Percentiles rank a stretch among this genome's conserved stretches.
Conservation (phyloP, 306 rosid species). For the Glycyrrhiza uralensis region DNA sequence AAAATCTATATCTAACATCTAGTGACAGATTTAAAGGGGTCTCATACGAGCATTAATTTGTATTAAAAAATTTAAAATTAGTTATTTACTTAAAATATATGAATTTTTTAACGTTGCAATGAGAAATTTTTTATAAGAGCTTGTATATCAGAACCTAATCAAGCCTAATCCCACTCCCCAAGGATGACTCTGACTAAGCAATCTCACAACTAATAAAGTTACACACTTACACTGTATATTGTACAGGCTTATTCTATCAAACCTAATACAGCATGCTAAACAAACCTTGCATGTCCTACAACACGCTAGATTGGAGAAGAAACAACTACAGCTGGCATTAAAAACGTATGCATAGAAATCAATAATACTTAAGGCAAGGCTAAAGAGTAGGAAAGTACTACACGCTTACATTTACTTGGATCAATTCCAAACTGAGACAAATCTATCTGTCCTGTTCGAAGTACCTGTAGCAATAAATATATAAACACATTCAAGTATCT, state of each 20-base stretch:
- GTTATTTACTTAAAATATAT: too few relatives aligned
- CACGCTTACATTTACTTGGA: conserved; percentile 87
- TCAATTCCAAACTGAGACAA: conserved; percentile 91
- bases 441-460: conserved; percentile 92
- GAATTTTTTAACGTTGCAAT: too few relatives aligned
- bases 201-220: not conserved
- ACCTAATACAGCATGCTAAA: not conserved
- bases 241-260: not conserved
- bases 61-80: too few relatives aligned
- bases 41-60: too few relatives aligned
- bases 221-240: too few relatives aligned
- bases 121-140: not conserved
- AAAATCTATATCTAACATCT: too few relatives aligned
- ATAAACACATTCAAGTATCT: not conserved
- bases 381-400: conserved; percentile 5
- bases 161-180: not conserved
- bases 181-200: not conserved
- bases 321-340: not conserved
- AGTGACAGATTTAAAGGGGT: too few relatives aligned
- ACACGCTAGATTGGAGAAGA: not conserved
- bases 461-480: conserved; percentile 50
- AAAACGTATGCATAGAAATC: not conserved
- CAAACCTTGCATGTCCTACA: not conserved
- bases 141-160: not conserved
- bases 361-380: not conserved